These are phyloP conservation scores for Monosporascus sp. DNA, from an alignment of 2,329 filamentous ascomycete species.

Conservation along the genomic window DNA sequence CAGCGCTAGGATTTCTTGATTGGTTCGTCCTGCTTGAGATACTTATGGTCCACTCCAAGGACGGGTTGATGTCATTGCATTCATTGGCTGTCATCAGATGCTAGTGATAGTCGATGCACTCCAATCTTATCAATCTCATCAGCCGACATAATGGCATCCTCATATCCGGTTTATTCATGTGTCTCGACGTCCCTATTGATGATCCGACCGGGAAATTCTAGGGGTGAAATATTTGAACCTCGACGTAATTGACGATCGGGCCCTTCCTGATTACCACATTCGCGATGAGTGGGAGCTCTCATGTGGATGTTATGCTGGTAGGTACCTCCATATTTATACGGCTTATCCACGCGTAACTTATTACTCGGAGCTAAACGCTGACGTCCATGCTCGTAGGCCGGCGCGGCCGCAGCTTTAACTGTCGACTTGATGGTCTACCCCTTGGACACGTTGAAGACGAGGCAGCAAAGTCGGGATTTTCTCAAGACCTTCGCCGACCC, in stretches of 20 bases:
- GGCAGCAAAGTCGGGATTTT: constrained; percentile 75
- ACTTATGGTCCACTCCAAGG: too few species aligned
- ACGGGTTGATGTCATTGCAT: too few species aligned
- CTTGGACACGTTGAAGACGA: constrained; percentile 83
- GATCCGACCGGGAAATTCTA: neutral
- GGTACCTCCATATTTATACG: constrained; percentile 3
- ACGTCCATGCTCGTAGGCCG: constrained; percentile 50
- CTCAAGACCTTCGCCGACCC: constrained; percentile 57
- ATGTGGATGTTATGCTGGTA: constrained; percentile 24
- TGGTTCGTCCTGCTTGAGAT: too few species aligned
- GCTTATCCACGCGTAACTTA: too few species aligned
- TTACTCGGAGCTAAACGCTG: too few species aligned
- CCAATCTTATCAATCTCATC: constrained; percentile 1
- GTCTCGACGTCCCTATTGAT: neutral
- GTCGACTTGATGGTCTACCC: constrained; percentile 84
- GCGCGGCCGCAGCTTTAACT: constrained; percentile 77
- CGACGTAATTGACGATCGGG: constrained; percentile 3
- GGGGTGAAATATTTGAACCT: neutral
- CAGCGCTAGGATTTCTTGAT: too few species aligned
- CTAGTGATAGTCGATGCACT: neutral
- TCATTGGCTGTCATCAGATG: neutral
- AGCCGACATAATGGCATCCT: neutral
- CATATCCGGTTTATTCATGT: neutral
- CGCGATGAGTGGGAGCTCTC: constrained; percentile 21
- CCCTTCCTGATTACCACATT: constrained; percentile 2